phyloP scores from a whole-genome alignment of 2,329 filamentous ascomycete species.

The Akanthomyces dipterigenus region DNA sequence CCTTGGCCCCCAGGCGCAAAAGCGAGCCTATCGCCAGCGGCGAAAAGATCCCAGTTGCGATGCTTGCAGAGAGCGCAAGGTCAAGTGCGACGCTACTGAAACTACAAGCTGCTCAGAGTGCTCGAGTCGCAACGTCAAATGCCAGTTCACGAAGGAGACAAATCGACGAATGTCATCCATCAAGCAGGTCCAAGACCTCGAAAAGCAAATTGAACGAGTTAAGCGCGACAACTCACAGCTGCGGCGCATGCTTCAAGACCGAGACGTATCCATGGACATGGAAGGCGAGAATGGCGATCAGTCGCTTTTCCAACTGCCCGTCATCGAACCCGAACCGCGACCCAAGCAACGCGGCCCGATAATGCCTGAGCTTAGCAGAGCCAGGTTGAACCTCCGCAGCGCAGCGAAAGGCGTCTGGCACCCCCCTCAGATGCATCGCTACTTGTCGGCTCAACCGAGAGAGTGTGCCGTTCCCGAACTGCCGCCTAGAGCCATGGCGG shows the following conservation, averaged over 20 bases:
- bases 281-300: conserved; percentile 43
- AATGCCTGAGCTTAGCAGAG: conserved; percentile 63
- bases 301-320: conserved; percentile 50
- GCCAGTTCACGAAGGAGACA: conserved; percentile 98
- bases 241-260: conserved; percentile 53
- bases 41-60: conserved; percentile 97
- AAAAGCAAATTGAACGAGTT: conserved; percentile 78
- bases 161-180: conserved; percentile 98
- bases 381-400: conserved; percentile 64
- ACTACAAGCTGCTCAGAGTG: conserved; percentile 96
- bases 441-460: conserved; percentile 40
- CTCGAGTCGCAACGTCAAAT: conserved; percentile 92
- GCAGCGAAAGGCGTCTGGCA: conserved; percentile 76
- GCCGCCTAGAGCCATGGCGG: conserved; percentile 62
- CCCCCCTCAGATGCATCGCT: conserved; percentile 61
- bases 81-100: conserved; percentile 93
- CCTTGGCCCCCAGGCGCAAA: conserved; percentile 57
- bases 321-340: conserved; percentile 59
- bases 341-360: conserved; percentile 54
- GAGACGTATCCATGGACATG: conserved; percentile 43
- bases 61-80: conserved; percentile 81
- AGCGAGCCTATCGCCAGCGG: conserved; percentile 88
- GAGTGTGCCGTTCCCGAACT: conserved; percentile 55
- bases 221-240: conserved; percentile 74
- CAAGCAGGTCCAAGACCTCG: conserved; percentile 96